These are phyloP conservation scores for Chara braunii DNA, from an alignment of 139 green algal genomes.

Conservation along the genomic window DNA sequence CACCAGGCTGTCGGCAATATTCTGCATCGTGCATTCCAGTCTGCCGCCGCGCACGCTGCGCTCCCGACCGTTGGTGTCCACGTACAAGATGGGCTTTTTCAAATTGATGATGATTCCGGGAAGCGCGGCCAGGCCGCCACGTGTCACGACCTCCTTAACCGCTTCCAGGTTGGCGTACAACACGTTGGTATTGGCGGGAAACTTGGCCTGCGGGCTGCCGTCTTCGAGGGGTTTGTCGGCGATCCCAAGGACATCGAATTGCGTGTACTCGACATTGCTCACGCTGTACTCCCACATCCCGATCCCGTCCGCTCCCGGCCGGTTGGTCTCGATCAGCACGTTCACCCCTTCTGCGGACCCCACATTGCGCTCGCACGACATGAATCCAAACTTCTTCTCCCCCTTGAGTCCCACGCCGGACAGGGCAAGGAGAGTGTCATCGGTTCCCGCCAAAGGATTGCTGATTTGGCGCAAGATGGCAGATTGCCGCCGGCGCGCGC, in stretches of 20 bases:
- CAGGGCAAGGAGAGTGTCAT: slow-evolving; percentile 90
- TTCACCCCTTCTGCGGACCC: slow-evolving; percentile 94
- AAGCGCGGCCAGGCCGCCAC: slow-evolving; percentile 52
- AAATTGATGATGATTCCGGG: slow-evolving; percentile 96
- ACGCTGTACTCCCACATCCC: slow-evolving; percentile 60
- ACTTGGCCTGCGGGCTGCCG: slow-evolving; percentile 44
- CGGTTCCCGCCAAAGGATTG: slow-evolving; percentile 90
- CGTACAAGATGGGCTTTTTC: slow-evolving; percentile 66
- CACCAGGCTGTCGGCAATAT: slow-evolving; percentile 46
- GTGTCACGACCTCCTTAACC: not conserved
- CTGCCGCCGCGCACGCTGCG: slow-evolving; percentile 56
- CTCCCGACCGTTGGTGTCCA: slow-evolving; percentile 13
- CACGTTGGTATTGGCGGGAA: slow-evolving; percentile 97
- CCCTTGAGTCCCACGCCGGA: slow-evolving; percentile 59
- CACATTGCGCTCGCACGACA: slow-evolving; percentile 79
- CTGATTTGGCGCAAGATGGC: slow-evolving; percentile 84
- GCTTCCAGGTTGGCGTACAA: slow-evolving; percentile 75
- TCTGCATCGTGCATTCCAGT: slow-evolving; percentile 97
- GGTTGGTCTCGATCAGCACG: slow-evolving; percentile 63
- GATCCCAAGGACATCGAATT: slow-evolving; percentile 86
- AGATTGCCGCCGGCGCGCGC: slow-evolving; percentile 47
- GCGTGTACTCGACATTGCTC: slow-evolving; percentile 97
- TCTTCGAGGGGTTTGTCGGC: slow-evolving; percentile 50
- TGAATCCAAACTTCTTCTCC: slow-evolving; percentile 84
- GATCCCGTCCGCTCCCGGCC: too few species aligned